Evolutionary conservation across 495 filamentous ascomycete genomes (phyloP), one percentile per base, ranked within the genome.

Genomic region (Neurospora africana): DNA sequence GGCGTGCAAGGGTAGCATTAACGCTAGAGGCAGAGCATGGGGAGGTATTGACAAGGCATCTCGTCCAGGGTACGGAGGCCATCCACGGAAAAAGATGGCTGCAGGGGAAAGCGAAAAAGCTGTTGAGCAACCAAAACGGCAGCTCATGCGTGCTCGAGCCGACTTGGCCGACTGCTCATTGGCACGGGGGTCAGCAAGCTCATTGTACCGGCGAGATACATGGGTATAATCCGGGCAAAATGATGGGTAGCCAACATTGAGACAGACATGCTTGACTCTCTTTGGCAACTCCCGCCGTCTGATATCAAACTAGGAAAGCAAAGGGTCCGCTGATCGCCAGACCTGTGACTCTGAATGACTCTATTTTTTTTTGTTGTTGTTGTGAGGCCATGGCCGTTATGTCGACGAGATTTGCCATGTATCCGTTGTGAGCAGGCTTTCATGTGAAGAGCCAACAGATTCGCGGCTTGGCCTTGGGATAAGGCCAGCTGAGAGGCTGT

Each of bases 121-220:
- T 76, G 75, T 77, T 75, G 71, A 81, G 77, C 75, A 75, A 81
- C 76, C 77, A 79, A 80, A 78, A 70, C 69, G 78, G 78, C 78
- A 76, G 74, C 74, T 77, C 75, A 75, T 80, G 79, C 79, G 75
- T 74, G 53, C 39, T 78, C 70, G 74, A 75, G 73, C 38, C 74
- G 68, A 72, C 75, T 67, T 53, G 72, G 70, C 73, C 74, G 72
- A 23, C 43, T 70, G 58, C 71, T 78, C 72, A 80, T 79, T 79
- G 78, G 77, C 41, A 74, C 78, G 77, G 77, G 74, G 74, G 65
- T 38, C 71, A 73, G 76, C 75, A 81, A 61, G 53, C 53, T 61
- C 53, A 30, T 23, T 30, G 53, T 61, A 65, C 53, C 53, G 27
- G 27, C 15, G 27, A 77, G 68, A 69, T 71, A 75, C 76, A 76